A percentile compares a stretch with the other conserved stretches of the same genome.
Evolutionary conservation across 495 filamentous ascomycete genomes (phyloP).

Genomic region (Neurospora cerealis): DNA sequence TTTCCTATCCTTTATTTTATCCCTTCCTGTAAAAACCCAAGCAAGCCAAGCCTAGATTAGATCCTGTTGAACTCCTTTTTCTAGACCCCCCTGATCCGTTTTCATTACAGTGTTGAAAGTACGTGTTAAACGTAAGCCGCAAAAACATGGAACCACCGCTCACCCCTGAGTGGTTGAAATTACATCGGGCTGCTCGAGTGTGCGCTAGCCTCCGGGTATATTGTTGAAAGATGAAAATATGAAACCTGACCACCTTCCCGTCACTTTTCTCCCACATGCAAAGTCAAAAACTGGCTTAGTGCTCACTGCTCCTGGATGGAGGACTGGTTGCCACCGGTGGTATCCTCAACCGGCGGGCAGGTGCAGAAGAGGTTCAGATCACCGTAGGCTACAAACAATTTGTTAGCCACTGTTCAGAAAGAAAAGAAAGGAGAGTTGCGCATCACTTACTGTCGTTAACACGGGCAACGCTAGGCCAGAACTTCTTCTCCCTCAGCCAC

Average conservation of each 20-base stretch:
- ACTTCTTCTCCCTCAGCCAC: constrained; percentile 91
- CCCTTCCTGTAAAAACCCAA: neutral
- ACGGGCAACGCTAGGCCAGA: constrained; percentile 87
- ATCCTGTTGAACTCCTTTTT: constrained; percentile 8
- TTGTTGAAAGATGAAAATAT: neutral
- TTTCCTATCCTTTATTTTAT: neutral
- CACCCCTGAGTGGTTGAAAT: neutral
- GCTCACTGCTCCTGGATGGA: constrained; percentile 12
- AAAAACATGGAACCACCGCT: neutral
- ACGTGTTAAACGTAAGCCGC: neutral
- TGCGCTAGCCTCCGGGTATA: neutral
- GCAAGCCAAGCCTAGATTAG: neutral
- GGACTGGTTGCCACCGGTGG: constrained; percentile 23
- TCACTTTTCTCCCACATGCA: neutral
- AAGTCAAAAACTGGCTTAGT: neutral
- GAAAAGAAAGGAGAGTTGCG: too few relatives aligned
- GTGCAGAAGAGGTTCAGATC: constrained; percentile 94
- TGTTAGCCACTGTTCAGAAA: constrained; percentile 17
- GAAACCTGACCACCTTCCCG: neutral
- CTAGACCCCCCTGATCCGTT: neutral
- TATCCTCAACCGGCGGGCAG: constrained; percentile 73
- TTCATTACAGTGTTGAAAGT: neutral
- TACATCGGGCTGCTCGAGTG: neutral
- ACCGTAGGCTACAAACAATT: constrained; percentile 51
- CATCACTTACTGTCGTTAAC: constrained; percentile 73